Percentiles rank a stretch among this genome's conserved stretches.
phyloP scores from a whole-genome alignment of 2,329 filamentous ascomycete species.

The Decorospora gaudefroyi region DNA sequence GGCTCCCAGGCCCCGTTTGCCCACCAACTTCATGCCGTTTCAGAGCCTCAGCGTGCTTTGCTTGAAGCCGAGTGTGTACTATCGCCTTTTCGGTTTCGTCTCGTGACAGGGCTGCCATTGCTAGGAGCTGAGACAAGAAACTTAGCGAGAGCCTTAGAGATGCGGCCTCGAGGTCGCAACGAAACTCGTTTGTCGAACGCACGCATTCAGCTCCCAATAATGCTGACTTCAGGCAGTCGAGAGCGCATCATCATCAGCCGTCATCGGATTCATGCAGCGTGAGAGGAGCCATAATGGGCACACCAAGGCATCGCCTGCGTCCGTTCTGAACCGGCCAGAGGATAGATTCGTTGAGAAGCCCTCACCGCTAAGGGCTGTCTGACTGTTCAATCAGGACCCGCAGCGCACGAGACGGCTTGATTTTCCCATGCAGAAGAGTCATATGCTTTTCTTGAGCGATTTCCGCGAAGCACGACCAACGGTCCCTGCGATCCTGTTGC shows the following conservation, averaged over 20 bases:
- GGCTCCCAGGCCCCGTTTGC: constrained; percentile 29
- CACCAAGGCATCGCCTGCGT: constrained; percentile 32
- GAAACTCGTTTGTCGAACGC: constrained; percentile 18
- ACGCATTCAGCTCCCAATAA: constrained; percentile 25
- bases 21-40: constrained; percentile 36
- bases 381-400: constrained; percentile 38
- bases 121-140: constrained; percentile 33
- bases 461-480: constrained; percentile 31
- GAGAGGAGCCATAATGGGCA: constrained; percentile 23
- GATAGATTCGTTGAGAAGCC: constrained; percentile 28
- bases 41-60: constrained; percentile 25
- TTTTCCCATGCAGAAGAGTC: constrained; percentile 38
- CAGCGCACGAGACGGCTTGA: constrained; percentile 27
- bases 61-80: constrained; percentile 19
- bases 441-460: constrained; percentile 32
- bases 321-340: constrained; percentile 28
- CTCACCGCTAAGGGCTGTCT: constrained; percentile 23
- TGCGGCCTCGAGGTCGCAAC: constrained; percentile 14
- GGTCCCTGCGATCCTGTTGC: constrained; percentile 23
- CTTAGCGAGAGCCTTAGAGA: constrained; percentile 25
- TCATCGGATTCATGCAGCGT: constrained; percentile 16
- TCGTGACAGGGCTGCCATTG: constrained; percentile 23
- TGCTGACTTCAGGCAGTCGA: constrained; percentile 18
- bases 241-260: constrained; percentile 23
- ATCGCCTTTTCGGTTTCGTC: constrained; percentile 19